Evolutionary conservation across 2,329 filamentous ascomycete species (phyloP).

Genomic region (Trichoderma endophyticum): DNA sequence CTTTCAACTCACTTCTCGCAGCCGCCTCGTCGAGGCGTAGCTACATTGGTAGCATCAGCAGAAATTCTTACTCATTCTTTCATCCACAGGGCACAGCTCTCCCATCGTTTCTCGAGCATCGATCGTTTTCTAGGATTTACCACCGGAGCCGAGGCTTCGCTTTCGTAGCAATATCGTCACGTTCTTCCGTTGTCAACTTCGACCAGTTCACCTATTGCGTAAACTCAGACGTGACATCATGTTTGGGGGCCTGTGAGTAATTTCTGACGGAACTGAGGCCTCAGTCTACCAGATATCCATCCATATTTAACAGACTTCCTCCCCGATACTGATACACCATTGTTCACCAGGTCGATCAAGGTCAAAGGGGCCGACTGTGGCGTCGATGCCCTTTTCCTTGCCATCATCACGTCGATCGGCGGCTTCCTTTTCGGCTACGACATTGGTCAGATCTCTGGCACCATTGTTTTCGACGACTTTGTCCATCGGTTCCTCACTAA

Average conservation of each 20-base stretch:
- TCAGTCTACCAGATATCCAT: too few species aligned
- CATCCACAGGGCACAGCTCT: not conserved
- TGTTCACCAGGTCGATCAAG: slow-evolving; percentile 35
- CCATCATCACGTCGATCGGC: slow-evolving; percentile 54
- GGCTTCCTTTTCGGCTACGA: slow-evolving; percentile 64
- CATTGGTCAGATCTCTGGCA: slow-evolving; percentile 56
- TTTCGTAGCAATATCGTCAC: not conserved
- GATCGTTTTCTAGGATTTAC: not conserved
- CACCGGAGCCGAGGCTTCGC: not conserved
- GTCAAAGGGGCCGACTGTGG: slow-evolving; percentile 44
- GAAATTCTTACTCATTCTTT: not conserved
- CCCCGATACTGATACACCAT: not conserved
- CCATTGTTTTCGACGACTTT: slow-evolving; percentile 52
- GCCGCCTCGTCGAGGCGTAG: not conserved
- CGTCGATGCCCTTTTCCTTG: slow-evolving; percentile 42
- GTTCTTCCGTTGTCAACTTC: not conserved
- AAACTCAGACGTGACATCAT: not conserved
- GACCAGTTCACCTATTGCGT: not conserved
- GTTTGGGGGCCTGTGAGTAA: slow-evolving; percentile 4
- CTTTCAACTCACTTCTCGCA: not conserved
- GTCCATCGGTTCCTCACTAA: slow-evolving; percentile 53
- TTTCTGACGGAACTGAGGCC: not conserved
- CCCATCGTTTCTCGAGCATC: not conserved
- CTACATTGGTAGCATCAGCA: not conserved
- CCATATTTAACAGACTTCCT: not conserved